Evolutionary conservation across 2,329 filamentous ascomycete species (phyloP).

Genomic region (Fusarium sp.): DNA sequence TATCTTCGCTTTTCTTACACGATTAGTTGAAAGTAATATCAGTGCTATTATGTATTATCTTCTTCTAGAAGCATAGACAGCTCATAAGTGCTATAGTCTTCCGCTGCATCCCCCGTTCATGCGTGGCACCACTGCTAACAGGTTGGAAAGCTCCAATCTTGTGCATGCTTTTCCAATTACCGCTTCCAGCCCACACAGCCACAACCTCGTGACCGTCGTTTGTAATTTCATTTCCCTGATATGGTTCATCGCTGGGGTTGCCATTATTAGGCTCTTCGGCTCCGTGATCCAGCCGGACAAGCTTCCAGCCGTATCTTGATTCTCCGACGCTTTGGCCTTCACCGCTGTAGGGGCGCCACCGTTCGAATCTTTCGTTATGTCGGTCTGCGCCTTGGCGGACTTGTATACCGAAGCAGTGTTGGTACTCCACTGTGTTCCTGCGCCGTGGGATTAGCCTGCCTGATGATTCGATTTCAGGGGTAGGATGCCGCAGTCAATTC

Average conservation of each 20-base stretch:
- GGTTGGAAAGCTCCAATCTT: constrained; percentile 30
- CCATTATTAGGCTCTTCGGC: background rate
- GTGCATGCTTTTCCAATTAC: constrained; percentile 9
- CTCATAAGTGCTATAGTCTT: constrained; percentile 29
- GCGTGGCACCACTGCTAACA: constrained; percentile 22
- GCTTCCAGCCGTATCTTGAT: constrained; percentile 25
- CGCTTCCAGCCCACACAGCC: constrained; percentile 13
- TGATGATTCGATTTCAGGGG: background rate
- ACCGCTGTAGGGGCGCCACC: constrained; percentile 3
- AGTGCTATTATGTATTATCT: background rate
- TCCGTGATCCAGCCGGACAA: constrained; percentile 10
- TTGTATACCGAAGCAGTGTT: constrained; percentile 15
- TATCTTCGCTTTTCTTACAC: too few species aligned
- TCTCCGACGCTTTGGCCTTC: constrained; percentile 16
- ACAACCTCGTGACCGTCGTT: constrained; percentile 30
- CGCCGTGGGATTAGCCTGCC: background rate
- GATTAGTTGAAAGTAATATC: background rate
- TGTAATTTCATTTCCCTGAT: constrained; percentile 17
- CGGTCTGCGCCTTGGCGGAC: background rate
- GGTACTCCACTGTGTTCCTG: background rate
- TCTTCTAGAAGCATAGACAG: constrained; percentile 24
- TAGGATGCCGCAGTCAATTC: constrained; percentile 1
- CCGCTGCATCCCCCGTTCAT: constrained; percentile 27
- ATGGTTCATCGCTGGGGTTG: background rate
- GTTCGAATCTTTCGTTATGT: constrained; percentile 19